phyloP scores from a whole-genome alignment of 2,329 filamentous ascomycete genomes.

The Monosporascus ibericus region DNA sequence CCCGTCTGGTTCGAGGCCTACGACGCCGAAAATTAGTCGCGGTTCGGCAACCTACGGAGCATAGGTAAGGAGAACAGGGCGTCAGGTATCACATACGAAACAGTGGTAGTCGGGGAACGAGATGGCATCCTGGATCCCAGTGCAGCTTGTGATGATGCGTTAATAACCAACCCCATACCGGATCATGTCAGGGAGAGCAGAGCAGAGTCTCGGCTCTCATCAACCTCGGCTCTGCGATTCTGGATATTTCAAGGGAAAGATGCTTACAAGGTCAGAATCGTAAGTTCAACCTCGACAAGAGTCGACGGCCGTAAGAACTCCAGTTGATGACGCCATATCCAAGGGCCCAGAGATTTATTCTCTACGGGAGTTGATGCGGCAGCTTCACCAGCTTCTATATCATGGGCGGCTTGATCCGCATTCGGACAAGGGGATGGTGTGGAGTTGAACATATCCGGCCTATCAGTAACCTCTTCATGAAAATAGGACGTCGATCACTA shows the following conservation, averaged over 20 bases:
- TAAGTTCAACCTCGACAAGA: not conserved
- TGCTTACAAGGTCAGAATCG: not conserved
- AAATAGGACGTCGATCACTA: not conserved
- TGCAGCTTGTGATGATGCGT: conserved; percentile 26
- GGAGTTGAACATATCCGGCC: not conserved
- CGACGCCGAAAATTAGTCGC: not conserved
- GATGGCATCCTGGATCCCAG: conserved; percentile 51
- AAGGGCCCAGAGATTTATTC: not conserved
- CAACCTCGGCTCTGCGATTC: not conserved
- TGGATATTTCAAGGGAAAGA: not conserved
- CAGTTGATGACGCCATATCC: not conserved
- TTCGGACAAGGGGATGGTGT: not conserved
- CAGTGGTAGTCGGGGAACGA: conserved; percentile 56
- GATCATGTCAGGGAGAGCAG: not conserved
- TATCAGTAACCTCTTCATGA: not conserved
- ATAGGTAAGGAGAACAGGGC: too few species aligned
- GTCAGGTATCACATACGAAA: conserved; percentile 31
- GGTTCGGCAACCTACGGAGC: not conserved
- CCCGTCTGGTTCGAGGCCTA: conserved; percentile 57
- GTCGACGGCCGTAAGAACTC: not conserved
- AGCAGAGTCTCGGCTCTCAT: not conserved
- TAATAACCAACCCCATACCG: not conserved
- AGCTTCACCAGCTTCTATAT: not conserved
- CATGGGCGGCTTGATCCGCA: not conserved
- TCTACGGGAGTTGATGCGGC: not conserved